Conservation (phyloP, 2,329 filamentous ascomycete genomes). For the Huntiella decipiens region DNA sequence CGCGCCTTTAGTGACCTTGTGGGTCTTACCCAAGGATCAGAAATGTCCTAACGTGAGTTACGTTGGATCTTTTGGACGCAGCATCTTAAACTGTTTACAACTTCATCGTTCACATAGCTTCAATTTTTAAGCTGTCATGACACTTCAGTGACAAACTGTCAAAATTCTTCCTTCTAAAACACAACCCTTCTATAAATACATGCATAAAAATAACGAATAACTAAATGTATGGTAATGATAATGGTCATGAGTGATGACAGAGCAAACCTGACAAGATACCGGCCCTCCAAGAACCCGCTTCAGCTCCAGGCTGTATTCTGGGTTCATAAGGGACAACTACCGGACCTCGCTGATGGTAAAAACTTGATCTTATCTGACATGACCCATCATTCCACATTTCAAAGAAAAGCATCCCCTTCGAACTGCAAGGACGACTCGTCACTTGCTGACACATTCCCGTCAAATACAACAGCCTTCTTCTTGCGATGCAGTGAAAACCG, state of each 20-base stretch:
- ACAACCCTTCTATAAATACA: no score
- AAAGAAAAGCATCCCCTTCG: background rate
- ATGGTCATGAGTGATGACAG: conserved; percentile 22
- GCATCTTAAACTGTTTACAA: no score
- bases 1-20: no score
- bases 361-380: conserved; percentile 51
- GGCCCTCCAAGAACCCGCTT: conserved; percentile 6
- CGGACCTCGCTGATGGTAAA: conserved; percentile 15
- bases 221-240: background rate
- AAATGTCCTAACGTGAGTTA: no score
- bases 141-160: no score
- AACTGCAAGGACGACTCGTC: background rate
- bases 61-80: no score
- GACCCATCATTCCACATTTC: background rate
- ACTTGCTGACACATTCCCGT: background rate
- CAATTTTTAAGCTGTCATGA: no score
- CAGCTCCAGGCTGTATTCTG: conserved; percentile 10
- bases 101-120: no score
- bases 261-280: conserved; percentile 9
- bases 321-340: conserved; percentile 2
- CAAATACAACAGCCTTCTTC: background rate
- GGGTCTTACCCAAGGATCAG: no score
- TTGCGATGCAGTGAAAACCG: conserved; percentile 8
- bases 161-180: no score
- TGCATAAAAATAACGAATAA: no score